Evolutionary conservation across 805 yeast genomes (phyloP), one percentile per base, ranked within the genome.

Genomic region (Saturnispora gosingensis): DNA sequence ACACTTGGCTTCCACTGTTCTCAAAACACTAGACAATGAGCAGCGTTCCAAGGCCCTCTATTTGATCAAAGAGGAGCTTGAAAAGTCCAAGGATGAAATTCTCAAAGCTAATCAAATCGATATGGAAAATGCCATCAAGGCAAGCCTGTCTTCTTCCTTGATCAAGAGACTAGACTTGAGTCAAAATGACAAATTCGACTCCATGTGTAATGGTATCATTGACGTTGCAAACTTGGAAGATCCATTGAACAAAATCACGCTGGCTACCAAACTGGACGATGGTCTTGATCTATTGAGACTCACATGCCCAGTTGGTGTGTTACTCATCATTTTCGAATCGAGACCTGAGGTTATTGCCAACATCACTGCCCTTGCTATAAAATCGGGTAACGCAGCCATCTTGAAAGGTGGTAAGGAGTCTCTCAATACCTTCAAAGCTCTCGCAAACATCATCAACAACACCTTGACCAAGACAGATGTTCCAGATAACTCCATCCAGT

Each of bases 301-400:
- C 11, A 84, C 96, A 5, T 86, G 96, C 27, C 99, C 99, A 13
- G 89, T 93, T 5, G 99, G 99, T 18, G 97, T 88, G 0, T 68
- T 93, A 44, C 73, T 93, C 55, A 89, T 93, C 45, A 95, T 93
- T 51, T 93, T 93, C 66, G 99, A 93, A 69, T 81, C 96, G 30
- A 79, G 99, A 62, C 99, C 99, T 38, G 99, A 93, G 66, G 99
- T 93, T 10, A 93, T 93, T 72, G 99, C 99, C 50, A 95, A 93
- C 65, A 93, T 93, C 62, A 85, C 97, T 13, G 93, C 99, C 0
- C 74, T 93, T 61, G 96, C 98, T 18, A 83, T 93, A 65, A 93
- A 95, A 67, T 88, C 97, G 2, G 98, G 97, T 46, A 93, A 93
- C 65, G 86, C 97, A 8, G 99, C 97, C 48, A 93, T 93, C 52